Base-by-base conservation (phyloP, 2,329 filamentous ascomycete species). In the Aureobasidium lini region DNA sequence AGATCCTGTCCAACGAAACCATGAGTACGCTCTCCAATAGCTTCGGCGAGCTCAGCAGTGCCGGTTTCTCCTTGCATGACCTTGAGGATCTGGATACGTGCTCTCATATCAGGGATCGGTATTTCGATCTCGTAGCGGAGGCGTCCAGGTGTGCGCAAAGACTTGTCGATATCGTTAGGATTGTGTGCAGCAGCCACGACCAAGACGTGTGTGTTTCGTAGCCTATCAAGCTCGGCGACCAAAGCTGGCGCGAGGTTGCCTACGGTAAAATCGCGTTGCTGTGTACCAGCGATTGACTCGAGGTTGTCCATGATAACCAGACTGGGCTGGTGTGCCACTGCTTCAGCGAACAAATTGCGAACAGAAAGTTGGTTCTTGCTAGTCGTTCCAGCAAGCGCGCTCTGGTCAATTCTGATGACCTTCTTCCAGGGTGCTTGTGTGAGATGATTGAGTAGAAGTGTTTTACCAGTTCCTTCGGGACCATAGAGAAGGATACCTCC, bases 1-100 rank as follows among this genome's bases (percentile, higher is more conserved):
- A 96, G 77, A 70, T 96, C 92, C 1, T 82, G 81, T 4, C 88
- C 88, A 34, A 90, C 95, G 71, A 90, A 96, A 4, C 92, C 93
- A 68, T 96, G 91, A 0, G 92, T 95, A 59, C 84, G 83, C 62
- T 88, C 83, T 43, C 87, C 87, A 44, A 95, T 75, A 16, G 79
- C 75, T 4, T 79, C 74, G 16, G 90, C 73, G 9, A 84, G 75
- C 42, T 62, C 57, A 72, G 77, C 8, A 76, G 75, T 8, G 76
- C 79, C n/a, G 70, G 75, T 47, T 83, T 75, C 31, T 70, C 75
- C 13, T 75, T 76, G 60, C 69, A 88, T 76, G 6, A 82, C 83
- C 32, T 83, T 80, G 23, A 96, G 73, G 11, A 96, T 95, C 32
- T 90, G 85, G 49, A 84, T 82, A 40, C 93, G 82, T 58, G 88